Percentiles rank a stretch among this genome's conserved stretches.
These are phyloP conservation scores for Acanthamoeba quina DNA, from an alignment of 208 protist species.

Conservation along the genomic window DNA sequence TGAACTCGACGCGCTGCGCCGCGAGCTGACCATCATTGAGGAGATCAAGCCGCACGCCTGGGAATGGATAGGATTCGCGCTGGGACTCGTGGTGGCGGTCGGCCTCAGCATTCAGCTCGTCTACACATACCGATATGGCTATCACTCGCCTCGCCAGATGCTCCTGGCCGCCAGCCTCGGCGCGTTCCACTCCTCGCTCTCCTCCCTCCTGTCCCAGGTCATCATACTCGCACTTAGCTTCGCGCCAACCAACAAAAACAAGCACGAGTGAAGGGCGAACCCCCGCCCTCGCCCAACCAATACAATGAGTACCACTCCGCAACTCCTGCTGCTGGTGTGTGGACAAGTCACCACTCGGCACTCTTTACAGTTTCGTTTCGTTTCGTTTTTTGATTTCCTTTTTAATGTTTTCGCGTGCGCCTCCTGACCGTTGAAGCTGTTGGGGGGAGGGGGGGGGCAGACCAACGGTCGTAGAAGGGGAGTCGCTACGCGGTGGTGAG, in stretches of 20 bases:
- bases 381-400: too few relatives aligned
- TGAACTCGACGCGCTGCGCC: not conserved
- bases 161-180: conserved; percentile 30
- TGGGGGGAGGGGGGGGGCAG: too few relatives aligned
- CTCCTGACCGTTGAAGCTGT: too few relatives aligned
- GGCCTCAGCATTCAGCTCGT: conserved; percentile 45
- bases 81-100: not conserved
- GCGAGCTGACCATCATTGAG: not conserved
- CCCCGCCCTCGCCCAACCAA: not conserved
- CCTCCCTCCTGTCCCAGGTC: conserved; percentile 20
- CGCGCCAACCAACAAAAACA: not conserved
- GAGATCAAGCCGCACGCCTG: not conserved
- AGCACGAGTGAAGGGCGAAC: not conserved
- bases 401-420: too few relatives aligned
- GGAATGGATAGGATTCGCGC: not conserved
- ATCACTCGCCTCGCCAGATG: conserved; percentile 58
- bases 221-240: not conserved
- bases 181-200: conserved; percentile 32
- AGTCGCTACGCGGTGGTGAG: too few relatives aligned
- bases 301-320: not conserved
- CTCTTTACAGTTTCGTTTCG: too few relatives aligned
- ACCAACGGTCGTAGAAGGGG: too few relatives aligned
- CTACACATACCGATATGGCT: conserved; percentile 72
- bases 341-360: too few relatives aligned
- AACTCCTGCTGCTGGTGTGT: not conserved